phyloP scores from a whole-genome alignment of 2,329 filamentous ascomycete species.

The Colletotrichum paranaense region DNA sequence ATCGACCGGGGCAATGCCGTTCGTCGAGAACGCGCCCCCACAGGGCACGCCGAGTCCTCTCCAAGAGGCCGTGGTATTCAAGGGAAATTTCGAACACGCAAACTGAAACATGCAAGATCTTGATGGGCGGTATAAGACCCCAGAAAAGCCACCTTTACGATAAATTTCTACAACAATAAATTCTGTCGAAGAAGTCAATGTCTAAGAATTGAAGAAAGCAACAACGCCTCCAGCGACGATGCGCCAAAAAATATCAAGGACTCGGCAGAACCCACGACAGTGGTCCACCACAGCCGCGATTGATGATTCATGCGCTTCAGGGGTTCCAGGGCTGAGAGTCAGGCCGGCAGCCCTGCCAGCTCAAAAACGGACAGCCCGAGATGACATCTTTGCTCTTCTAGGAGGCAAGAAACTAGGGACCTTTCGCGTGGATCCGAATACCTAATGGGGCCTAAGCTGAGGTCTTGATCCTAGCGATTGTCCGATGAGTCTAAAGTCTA shows the following conservation, averaged over 20 bases:
- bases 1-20: background rate
- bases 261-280: slow-evolving; percentile 3
- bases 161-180: too few species aligned
- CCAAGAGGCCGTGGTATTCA: slow-evolving; percentile 10
- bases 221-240: background rate
- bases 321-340: background rate
- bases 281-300: background rate
- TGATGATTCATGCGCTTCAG: slow-evolving; percentile 23
- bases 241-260: background rate
- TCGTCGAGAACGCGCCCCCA: background rate
- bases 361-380: slow-evolving; percentile 15
- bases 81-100: slow-evolving; percentile 4
- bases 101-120: slow-evolving; percentile 9
- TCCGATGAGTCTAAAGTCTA: background rate
- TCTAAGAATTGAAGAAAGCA: background rate
- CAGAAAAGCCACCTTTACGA: background rate
- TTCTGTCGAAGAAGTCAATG: background rate
- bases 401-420: background rate
- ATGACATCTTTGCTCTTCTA: background rate
- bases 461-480: background rate
- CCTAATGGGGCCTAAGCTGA: background rate
- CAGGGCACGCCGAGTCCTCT: background rate
- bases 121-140: background rate
- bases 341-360: background rate
- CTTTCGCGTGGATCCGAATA: background rate